A percentile compares a stretch with the other conserved stretches of the same genome.
Evolutionary conservation across 108 stramenopile species (phyloP).

Genomic region (Cyclostephanos invisitatus): DNA sequence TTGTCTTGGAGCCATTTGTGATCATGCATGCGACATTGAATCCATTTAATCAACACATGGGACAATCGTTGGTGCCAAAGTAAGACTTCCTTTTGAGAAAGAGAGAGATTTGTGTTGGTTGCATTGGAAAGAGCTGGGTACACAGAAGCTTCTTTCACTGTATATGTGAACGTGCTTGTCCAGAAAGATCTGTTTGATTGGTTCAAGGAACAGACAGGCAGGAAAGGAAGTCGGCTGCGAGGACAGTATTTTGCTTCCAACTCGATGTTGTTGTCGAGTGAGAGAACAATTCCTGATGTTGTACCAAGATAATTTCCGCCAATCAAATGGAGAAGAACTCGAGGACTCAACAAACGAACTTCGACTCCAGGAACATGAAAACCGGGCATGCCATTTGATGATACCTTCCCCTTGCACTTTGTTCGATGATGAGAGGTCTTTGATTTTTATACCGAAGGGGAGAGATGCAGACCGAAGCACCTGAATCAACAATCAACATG

Average conservation of each 20-base stretch:
- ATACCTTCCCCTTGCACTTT: conserved; percentile 29
- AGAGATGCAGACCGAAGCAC: conserved; percentile 30
- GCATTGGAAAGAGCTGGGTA: neutral
- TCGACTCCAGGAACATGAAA: conserved; percentile 17
- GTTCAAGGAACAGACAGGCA: neutral
- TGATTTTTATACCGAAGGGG: conserved; percentile 14
- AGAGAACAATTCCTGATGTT: neutral
- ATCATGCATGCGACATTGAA: neutral
- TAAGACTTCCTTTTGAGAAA: conserved; percentile 40
- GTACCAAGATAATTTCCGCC: neutral
- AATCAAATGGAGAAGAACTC: neutral
- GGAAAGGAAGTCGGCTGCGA: neutral
- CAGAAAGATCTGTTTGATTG: conserved; percentile 10
- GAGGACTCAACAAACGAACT: conserved; percentile 25
- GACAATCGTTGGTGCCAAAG: conserved; percentile 14
- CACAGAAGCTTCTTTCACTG: neutral
- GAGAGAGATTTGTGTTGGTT: conserved; percentile 48
- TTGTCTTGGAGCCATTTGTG: neutral
- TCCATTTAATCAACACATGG: neutral
- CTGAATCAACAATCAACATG: conserved; percentile 34
- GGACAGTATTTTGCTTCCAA: neutral
- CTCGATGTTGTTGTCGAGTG: neutral
- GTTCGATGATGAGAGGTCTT: conserved; percentile 20
- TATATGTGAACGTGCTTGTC: conserved; percentile 5
- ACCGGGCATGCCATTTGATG: conserved; percentile 13